Base-by-base conservation (phyloP, 139 green algal species). In the Marvania coccoides region DNA sequence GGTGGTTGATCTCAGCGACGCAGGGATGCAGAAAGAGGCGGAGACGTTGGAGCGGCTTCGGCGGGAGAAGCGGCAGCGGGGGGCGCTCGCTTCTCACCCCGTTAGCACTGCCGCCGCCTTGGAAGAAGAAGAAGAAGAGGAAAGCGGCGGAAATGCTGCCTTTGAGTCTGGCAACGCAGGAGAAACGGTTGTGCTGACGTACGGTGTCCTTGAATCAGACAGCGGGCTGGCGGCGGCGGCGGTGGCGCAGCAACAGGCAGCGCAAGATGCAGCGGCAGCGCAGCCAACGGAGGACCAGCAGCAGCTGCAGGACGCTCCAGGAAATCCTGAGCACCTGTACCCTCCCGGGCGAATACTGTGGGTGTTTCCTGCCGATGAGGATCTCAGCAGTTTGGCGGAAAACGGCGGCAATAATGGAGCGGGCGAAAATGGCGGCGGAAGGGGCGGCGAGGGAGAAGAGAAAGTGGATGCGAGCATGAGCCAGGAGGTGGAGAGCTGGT, bases 341-440 rank as follows among this genome's bases (percentile, higher is more conserved):
- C 53, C 65, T 13, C 65, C 65, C 1, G 63, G 63, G 19, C 54
- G 47, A 31, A 68, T 76, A 15, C 13, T 73, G 4, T 76, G 70
- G 70, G 61, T 77, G 33, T 59, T 77, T 13, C 54, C 63, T 24
- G 6, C 67, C 1, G 45, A 59, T 14, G 67, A 74, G 30, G 45
- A 71, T n/a, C 24, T 14, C 0, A 39, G 31, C 45, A 47, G 13
- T 14, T 37, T 58, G 31, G 42, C 42, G 19, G 12, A 14, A n/a
- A n/a, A n/a, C 24, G 58, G 39, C 30, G 24, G 39, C 30, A 45
- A 53, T 55, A 28, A 29, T 38, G 55, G 15, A 51, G 36, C 36
- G 14, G n/a, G 30, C n/a, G 23, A 34, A 45, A 30, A 38, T 53
- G 23, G 42, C 24, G 9, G 35, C 57, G 14, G 19, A 30, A 6